A percentile compares a stretch with the other conserved stretches of the same genome.
Evolutionary conservation across 257 asterid species (phyloP).

Genomic region (Nicotiana benthamiana): DNA sequence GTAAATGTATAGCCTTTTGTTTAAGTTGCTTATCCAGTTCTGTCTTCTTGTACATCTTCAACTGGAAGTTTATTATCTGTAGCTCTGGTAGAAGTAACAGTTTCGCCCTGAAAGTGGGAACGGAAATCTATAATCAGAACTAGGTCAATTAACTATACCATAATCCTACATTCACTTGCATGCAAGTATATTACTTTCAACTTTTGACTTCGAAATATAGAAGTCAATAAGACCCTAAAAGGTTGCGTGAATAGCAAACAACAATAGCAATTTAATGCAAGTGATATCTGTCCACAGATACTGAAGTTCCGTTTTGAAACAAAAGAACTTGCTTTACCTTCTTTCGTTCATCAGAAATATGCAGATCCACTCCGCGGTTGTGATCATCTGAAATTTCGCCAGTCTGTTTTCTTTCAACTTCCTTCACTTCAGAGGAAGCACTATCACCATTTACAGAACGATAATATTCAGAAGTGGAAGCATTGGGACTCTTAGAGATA

Average conservation of each 20-base stretch:
- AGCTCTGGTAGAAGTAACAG: background rate
- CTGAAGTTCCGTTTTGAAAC: background rate
- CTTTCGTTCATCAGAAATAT: constrained; percentile 26
- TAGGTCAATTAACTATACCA: background rate
- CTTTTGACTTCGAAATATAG: background rate
- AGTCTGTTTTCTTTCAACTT: no score
- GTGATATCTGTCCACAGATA: background rate
- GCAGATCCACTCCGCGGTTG: constrained; percentile 25
- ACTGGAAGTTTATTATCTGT: constrained; percentile 8
- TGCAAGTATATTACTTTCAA: background rate
- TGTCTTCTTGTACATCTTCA: constrained; percentile 11
- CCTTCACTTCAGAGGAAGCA: constrained; percentile 27
- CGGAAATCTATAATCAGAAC: background rate
- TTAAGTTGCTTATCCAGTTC: constrained; percentile 1
- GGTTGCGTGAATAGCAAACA: background rate
- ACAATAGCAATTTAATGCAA: background rate
- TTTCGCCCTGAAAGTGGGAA: constrained; percentile 16
- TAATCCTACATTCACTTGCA: background rate
- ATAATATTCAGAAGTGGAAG: constrained; percentile 23
- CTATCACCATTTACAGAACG: constrained; percentile 36
- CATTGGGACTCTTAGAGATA: constrained; percentile 3
- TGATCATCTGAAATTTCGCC: constrained; percentile 23
- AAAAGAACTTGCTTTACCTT: constrained; percentile 32
- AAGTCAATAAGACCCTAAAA: background rate
- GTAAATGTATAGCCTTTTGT: background rate